Base-by-base conservation (phyloP, 225 moss, liverwort and hornwort genomes). In the Thuidium tamariscinum region DNA sequence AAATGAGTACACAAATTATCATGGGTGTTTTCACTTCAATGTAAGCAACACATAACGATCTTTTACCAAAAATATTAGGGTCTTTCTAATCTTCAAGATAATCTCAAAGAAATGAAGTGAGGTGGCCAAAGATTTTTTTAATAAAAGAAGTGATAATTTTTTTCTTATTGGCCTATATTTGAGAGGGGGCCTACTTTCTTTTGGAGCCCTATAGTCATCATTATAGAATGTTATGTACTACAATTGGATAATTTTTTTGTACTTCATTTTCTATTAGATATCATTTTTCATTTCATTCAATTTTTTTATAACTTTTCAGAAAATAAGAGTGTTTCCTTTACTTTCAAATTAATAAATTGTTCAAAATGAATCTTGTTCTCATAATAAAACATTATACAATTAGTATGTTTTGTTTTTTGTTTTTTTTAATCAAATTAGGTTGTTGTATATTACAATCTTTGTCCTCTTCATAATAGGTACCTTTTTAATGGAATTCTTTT, bases 101-200 rank as follows among this genome's bases (percentile, higher is more conserved):
- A 48, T 48, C 11, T 8, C 8, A 8, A 48, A 68, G 7, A 39
- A 39, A 39, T 39, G 29, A 46, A 44, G 16, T 70, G 1, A 42
- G 3, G 5, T 44, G 15, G 26, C 9, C 3, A 17, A 27, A 71
- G 5, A 0, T 16, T 15, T 42, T n/a, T 2, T 69, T 9, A 1
- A 9, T 69, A 26, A 69, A 39, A 25, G 26, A 15, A 26, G 8
- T 41, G 3, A 26, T 27, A 4, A 15, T 4, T 2, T 9, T 42
- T 2, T 44, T 70, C 42, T 1, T 0, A 0, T 25, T 41, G 6
- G 8, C 13, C 8, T 41, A 14, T 42, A 27, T 26, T 27, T 0
- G 2, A 9, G 16, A 2, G 11, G 8, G 7, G 18, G 19, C 7
- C 21, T 70, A 16, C 2, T 16, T 1, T 27, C 8, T 70, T 70